Evolutionary conservation across 306 rosid species (phyloP).

Genomic region (Lagenaria siceraria): DNA sequence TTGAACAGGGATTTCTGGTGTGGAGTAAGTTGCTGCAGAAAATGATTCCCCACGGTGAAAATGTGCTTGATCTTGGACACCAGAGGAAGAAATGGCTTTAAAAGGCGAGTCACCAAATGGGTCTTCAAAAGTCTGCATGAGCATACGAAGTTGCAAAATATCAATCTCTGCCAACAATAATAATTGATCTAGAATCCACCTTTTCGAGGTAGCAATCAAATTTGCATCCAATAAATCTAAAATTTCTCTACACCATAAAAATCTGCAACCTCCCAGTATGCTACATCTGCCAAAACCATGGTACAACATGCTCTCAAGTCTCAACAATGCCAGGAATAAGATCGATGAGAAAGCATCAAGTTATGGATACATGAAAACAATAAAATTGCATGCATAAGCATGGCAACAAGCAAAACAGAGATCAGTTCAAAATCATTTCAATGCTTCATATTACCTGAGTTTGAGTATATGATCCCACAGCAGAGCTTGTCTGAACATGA

Average conservation of each 20-base stretch:
- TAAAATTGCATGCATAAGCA: neutral
- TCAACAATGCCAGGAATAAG: neutral
- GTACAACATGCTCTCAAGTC: neutral
- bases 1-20: slow-evolving; percentile 23
- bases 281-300: neutral
- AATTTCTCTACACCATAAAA: neutral
- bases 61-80: slow-evolving; percentile 36
- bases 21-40: slow-evolving; percentile 43
- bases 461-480: slow-evolving; percentile 27
- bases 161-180: neutral
- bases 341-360: neutral
- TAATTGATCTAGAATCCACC: neutral
- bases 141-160: neutral
- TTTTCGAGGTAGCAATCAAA: neutral
- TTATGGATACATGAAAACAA: neutral
- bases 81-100: slow-evolving; percentile 54
- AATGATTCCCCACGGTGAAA: slow-evolving; percentile 46
- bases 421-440: neutral
- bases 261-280: neutral
- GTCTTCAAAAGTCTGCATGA: slow-evolving; percentile 57
- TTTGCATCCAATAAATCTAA: neutral
- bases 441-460: slow-evolving; percentile 40
- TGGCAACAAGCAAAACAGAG: neutral
- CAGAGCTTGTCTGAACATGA: slow-evolving; percentile 20
- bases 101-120: slow-evolving; percentile 92